A percentile compares a stretch with the other conserved stretches of the same genome.
Conservation (phyloP, 352 stramenopile genomes). For the Pythium insidiosum region DNA sequence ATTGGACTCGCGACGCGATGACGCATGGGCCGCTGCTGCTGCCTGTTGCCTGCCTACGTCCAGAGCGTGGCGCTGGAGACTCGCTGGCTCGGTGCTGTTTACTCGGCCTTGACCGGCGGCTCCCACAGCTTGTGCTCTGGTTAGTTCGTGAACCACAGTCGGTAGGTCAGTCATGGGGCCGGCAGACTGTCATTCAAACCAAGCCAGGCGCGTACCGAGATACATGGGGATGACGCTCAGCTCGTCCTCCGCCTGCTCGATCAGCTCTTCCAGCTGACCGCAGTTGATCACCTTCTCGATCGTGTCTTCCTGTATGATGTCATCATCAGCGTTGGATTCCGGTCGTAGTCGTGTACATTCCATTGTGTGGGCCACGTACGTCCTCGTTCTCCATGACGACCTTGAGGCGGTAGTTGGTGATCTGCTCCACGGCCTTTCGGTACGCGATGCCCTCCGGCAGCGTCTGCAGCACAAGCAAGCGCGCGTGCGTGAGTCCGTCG, state of each 20-base stretch:
- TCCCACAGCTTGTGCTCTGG: slow-evolving; percentile 85
- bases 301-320: slow-evolving; percentile 40
- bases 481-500: background rate
- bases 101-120: slow-evolving; percentile 46
- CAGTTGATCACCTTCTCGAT: slow-evolving; percentile 86
- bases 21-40: too few species aligned
- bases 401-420: slow-evolving; percentile 82
- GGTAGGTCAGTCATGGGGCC: background rate
- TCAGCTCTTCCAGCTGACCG: slow-evolving; percentile 83
- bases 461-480: slow-evolving; percentile 20
- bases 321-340: background rate
- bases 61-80: too few species aligned
- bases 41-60: background rate
- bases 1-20: too few species aligned
- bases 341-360: too few species aligned
- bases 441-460: slow-evolving; percentile 61
- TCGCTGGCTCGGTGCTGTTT: background rate
- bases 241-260: slow-evolving; percentile 83
- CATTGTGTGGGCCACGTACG: slow-evolving; percentile 22
- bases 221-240: slow-evolving; percentile 82
- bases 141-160: background rate
- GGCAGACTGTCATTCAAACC: too few species aligned
- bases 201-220: slow-evolving; percentile 36
- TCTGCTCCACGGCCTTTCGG: slow-evolving; percentile 70
- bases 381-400: slow-evolving; percentile 66